phyloP scores from a whole-genome alignment of 2,329 filamentous ascomycete genomes.

The Pseudogymnoascus pannorum region DNA sequence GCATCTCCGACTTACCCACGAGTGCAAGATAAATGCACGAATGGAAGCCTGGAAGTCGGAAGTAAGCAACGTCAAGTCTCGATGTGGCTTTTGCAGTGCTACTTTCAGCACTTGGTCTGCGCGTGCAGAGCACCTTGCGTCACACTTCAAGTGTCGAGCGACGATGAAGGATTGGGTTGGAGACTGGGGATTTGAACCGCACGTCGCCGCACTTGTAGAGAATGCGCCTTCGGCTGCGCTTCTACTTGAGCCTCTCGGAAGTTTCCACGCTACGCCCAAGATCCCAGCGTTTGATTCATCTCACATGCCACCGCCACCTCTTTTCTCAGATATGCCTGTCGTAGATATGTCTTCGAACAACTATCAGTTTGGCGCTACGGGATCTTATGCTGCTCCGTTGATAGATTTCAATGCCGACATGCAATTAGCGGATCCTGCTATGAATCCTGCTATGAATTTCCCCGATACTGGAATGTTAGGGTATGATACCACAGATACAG shows the following conservation, averaged over 20 bases:
- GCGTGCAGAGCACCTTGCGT: constrained; percentile 34
- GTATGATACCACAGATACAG: not conserved
- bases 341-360: not conserved
- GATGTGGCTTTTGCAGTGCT: constrained; percentile 37
- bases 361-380: not conserved
- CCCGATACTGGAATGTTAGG: not conserved
- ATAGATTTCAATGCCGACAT: not conserved
- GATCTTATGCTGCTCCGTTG: not conserved
- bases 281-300: not conserved
- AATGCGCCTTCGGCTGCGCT: not conserved
- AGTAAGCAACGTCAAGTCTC: constrained; percentile 44
- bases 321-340: not conserved
- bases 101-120: constrained; percentile 37
- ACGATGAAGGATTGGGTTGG: constrained; percentile 35
- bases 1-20: constrained; percentile 53
- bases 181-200: constrained; percentile 33
- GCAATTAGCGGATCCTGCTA: not conserved
- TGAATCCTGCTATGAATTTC: not conserved
- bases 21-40: constrained; percentile 43
- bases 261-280: not conserved
- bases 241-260: not conserved
- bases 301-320: constrained; percentile 1
- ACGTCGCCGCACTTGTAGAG: constrained; percentile 28
- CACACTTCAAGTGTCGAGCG: constrained; percentile 33
- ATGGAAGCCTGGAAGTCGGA: constrained; percentile 55